phyloP scores from a whole-genome alignment of 495 filamentous ascomycete genomes.

The Evernia prunastri region DNA sequence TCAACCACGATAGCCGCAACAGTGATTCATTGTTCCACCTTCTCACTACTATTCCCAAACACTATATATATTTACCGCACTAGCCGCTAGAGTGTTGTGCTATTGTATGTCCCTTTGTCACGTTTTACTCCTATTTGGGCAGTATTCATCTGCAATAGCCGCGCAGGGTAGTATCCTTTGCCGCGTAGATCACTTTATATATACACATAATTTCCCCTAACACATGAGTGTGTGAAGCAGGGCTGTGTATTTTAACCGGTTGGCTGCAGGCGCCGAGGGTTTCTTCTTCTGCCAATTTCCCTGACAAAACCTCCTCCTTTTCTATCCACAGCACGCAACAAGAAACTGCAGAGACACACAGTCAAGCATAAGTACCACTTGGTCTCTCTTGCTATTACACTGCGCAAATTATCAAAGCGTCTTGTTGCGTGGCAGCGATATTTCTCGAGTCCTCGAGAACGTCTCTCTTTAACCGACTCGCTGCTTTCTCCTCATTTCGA shows the following conservation, averaged over 20 bases:
- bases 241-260: conserved; percentile 2
- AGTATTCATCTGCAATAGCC: not conserved
- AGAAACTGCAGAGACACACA: not conserved
- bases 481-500: not conserved
- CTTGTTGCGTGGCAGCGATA: not conserved
- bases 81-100: not conserved
- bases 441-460: not conserved
- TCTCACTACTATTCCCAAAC: too few relatives aligned
- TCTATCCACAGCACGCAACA: not conserved
- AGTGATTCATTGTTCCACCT: too few relatives aligned
- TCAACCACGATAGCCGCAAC: too few relatives aligned
- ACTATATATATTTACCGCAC: too few relatives aligned
- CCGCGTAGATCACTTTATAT: not conserved
- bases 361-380: not conserved
- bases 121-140: not conserved
- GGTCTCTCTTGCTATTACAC: not conserved
- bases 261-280: not conserved
- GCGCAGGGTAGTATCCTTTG: not conserved
- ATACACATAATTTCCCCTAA: not conserved
- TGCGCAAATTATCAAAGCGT: not conserved
- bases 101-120: not conserved
- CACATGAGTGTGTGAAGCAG: not conserved
- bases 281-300: not conserved
- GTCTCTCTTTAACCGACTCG: not conserved
- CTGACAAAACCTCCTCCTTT: not conserved